phyloP scores from a whole-genome alignment of 2,329 filamentous ascomycete species.

The Paecilomyces formosus region DNA sequence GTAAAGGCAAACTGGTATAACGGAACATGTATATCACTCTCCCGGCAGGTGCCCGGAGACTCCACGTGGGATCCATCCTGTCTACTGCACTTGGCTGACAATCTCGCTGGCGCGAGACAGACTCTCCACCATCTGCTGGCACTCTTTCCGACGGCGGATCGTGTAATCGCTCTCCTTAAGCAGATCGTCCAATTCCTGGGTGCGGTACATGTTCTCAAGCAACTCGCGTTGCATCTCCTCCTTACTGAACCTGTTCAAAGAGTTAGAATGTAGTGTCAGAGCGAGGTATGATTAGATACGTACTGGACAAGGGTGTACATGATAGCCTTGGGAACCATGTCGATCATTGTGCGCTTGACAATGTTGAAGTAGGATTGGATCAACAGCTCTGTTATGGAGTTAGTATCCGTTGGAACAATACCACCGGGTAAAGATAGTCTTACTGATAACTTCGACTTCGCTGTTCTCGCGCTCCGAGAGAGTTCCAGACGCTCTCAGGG shows the following conservation, averaged over 20 bases:
- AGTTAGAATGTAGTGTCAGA: conserved; percentile 5
- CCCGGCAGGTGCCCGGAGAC: neutral
- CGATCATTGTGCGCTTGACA: conserved; percentile 95
- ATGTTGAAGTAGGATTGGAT: conserved; percentile 98
- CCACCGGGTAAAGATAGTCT: conserved; percentile 29
- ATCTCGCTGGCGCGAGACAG: conserved; percentile 87
- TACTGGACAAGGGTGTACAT: conserved; percentile 96
- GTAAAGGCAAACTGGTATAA: neutral
- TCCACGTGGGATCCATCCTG: neutral
- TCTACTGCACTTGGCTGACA: conserved; percentile 68
- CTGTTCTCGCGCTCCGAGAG: conserved; percentile 90
- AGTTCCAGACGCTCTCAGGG: conserved; percentile 86
- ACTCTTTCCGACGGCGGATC: conserved; percentile 88
- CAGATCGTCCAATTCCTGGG: conserved; percentile 80
- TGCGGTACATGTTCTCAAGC: conserved; percentile 94
- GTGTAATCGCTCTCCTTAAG: conserved; percentile 99
- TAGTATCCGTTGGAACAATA: conserved; percentile 4
- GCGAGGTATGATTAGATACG: conserved; percentile 32
- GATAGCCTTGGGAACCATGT: conserved; percentile 99
- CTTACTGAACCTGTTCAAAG: conserved; percentile 66
- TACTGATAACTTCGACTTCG: conserved; percentile 97
- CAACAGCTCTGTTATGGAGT: conserved; percentile 61
- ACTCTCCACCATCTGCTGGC: conserved; percentile 98
- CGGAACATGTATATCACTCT: neutral
- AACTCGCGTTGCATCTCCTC: conserved; percentile 98